Evolutionary conservation across 2,329 filamentous ascomycete genomes (phyloP).

Genomic region (Microcyclospora pomicola): DNA sequence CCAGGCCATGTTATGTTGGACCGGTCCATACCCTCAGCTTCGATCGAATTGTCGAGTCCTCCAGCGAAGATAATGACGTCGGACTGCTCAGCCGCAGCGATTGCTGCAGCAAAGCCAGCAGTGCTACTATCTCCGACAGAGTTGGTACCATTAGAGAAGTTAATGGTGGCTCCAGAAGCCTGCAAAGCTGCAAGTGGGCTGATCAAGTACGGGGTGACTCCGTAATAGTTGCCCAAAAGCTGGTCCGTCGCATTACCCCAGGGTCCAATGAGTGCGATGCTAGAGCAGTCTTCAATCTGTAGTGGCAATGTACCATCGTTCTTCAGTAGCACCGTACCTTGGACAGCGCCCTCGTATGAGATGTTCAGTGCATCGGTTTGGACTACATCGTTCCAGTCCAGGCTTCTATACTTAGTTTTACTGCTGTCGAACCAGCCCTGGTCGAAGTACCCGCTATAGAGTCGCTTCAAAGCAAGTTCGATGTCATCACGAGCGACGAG

Average conservation of each 20-base stretch:
- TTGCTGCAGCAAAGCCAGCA: slow-evolving; percentile 7
- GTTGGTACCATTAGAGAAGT: slow-evolving; percentile 9
- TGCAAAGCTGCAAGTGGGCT: slow-evolving; percentile 11
- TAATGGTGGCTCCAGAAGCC: slow-evolving; percentile 4
- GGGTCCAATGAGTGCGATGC: slow-evolving; percentile 40
- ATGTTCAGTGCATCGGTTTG: slow-evolving; percentile 40
- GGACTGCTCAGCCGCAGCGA: slow-evolving; percentile 7
- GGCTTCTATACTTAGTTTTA: slow-evolving; percentile 31
- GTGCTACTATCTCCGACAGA: slow-evolving; percentile 4
- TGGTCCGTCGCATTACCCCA: slow-evolving; percentile 42
- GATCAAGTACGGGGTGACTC: slow-evolving; percentile 8
- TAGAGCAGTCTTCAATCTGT: slow-evolving; percentile 14
- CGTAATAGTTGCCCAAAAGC: slow-evolving; percentile 42
- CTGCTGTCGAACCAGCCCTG: slow-evolving; percentile 43
- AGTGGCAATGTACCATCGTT: slow-evolving; percentile 34
- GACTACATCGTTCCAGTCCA: slow-evolving; percentile 42
- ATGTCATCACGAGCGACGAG: slow-evolving; percentile 32
- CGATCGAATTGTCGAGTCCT: slow-evolving; percentile 26
- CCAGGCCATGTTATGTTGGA: slow-evolving; percentile 29
- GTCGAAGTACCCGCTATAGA: slow-evolving; percentile 39
- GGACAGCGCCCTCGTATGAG: slow-evolving; percentile 26
- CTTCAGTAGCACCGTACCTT: slow-evolving; percentile 35
- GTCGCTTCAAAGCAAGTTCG: slow-evolving; percentile 35
- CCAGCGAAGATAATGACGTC: slow-evolving; percentile 13
- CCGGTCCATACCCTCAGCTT: slow-evolving; percentile 30